Base-by-base conservation (phyloP, 148 eudicot species). In the Camellia sinensis region DNA sequence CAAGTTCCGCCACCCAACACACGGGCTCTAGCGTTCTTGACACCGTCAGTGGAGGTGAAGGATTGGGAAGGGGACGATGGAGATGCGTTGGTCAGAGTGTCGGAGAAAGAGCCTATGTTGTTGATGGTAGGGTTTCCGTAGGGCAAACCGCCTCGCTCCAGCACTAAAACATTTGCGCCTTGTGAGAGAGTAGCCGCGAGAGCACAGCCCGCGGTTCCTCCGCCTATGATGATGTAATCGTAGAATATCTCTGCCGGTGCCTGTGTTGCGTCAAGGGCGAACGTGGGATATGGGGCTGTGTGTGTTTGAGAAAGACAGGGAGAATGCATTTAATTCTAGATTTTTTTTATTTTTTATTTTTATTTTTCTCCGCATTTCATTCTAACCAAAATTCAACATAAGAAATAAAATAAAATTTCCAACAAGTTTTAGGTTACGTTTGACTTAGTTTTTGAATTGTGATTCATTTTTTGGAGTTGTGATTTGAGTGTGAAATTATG, bases 181-280 rank as follows among this genome's bases (percentile, higher is more conserved):
- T 80, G 56, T 0, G 99, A 93, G 18, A 95, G 91, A 4, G 97
- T 93, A 9, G 99, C 93, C 0, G 97, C 89, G 56, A 95, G 81
- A 4, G 93, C 73, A 48, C 97, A 95, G 53, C 99, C 97, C 0
- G 94, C 85, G 9, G 99, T 92, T 71, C 99, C 99, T 4, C 97
- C 98, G 0, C 98, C 98, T n/a, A 95, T 65, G 11, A 95, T 74
- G 50, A 95, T 95, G 92, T 95, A 95, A 77, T 93, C 97, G 69
- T 86, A 91, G 84, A 78, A 83, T 2, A 67, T 60, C 6, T 79
- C 76, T 7, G 86, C 73, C 4, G 94, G 90, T 4, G 98, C 95
- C 41, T 65, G 12, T 63, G 87, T 89, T 62, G 98, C 95, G 59
- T 91, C 80, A 48, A 80, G 87, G n/a, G 85, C 89, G 52, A 93